Base-by-base conservation (phyloP, 345 rosid species). In the Lumnitzera littorea region DNA sequence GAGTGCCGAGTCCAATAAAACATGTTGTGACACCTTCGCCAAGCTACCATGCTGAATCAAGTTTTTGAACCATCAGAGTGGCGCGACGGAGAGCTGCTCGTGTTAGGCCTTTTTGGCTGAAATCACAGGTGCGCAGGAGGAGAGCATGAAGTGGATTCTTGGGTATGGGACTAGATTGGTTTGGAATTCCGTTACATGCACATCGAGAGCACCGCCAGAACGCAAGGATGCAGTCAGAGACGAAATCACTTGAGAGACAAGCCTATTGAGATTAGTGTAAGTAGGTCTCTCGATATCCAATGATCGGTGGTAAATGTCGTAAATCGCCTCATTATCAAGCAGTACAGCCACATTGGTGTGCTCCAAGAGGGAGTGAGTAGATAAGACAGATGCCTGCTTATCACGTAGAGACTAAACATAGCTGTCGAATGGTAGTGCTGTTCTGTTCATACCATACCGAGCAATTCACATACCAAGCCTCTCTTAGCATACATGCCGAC, bases 111-210 rank as follows among this genome's bases (percentile, higher is more conserved):
- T 62, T 50, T 62, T 51, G 2, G 58, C 66, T 7, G 70, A 66
- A 4, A 66, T 66, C 11, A 66, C 65, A 4, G 70, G 70, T 29
- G 70, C 65, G 48, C 60, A 67, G 2, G 70, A 67, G 50, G 70
- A 67, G 47, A 67, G 70, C 70, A 67, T 67, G 64, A 67, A 67
- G 64, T 67, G 70, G 54, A 67, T 60, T 36, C 43, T 36, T 36
- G 9, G 43, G 43, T 36, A 36, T 36, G 43, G 43, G 10, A 36
- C 43, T 6, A 36, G 43, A 46, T 61, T 61, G 16, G 64, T 61
- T 55, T 61, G 64, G 64, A 61, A 61, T 12, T 61, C 70, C 0
- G 65, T 67, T 4, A 67, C 70, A 48, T 67, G 65, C 51, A 67
- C 70, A 25, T 67, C 59, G 43, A 67, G 59, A 49, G 70, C 70